Base-by-base conservation (phyloP, 2,329 filamentous ascomycete species). In the Epichloe uncinata region DNA sequence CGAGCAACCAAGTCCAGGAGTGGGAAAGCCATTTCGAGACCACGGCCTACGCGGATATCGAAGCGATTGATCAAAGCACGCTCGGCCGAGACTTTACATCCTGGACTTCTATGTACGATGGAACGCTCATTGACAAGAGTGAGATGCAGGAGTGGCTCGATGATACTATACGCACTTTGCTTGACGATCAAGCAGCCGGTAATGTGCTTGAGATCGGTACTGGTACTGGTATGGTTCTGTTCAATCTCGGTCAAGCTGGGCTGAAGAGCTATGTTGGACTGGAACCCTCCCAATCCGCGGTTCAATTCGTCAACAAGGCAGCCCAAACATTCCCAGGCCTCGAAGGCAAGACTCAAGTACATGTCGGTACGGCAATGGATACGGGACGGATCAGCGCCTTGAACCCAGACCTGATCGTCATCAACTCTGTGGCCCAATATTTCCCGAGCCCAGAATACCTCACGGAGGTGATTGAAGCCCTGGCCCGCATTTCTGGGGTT, bases 71-170 rank as follows among this genome's bases (percentile, higher is more conserved):
- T 8, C 13, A 13, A 11, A 22, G 34, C 13, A 16, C 22, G 13
- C n/a, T 47, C 3, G 62, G 61, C 1, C 48, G 50, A 2, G 61
- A 65, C 37, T 65, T 64, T 37, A 54, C 53, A 0, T 58, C 57
- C 8, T 65, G 63, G 63, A 62, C 54, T 5, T 65, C 63, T 0
- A 62, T 61, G 58, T 64, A 63, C 30, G 56, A 64, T 40, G 62
- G 61, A 6, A 52, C 18, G 0, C 12, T 52, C 1, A 61, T 65
- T 4, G 55, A 60, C 42, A 58, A 55, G 34, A 47, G 2, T 1
- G 59, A 64, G 34, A 64, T 65, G 63, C 49, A 59, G 2, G 61
- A 62, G 44, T 65, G 62, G 63, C 53, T 65, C 0, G 56, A 62
- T 13, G 63, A 64, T 8, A 61, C 60, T 0, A 59, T 64, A 1